phyloP scores from a whole-genome alignment of 176 grass and related monocot species.

The Puya raimondii region DNA sequence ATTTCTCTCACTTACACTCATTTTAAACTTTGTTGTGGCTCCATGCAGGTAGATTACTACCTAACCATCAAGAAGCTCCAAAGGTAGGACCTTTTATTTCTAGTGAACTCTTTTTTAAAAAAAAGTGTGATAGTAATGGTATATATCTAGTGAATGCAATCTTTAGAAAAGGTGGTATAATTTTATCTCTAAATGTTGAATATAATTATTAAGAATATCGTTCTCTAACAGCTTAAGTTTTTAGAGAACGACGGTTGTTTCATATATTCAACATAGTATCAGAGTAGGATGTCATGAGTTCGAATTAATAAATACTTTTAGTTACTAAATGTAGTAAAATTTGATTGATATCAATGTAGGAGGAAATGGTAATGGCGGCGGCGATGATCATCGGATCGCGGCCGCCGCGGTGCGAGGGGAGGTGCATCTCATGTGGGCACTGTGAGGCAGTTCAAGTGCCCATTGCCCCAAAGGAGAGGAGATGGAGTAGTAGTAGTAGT shows the following conservation, averaged over 20 bases:
- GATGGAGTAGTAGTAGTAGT: neutral
- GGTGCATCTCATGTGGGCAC: constrained; percentile 40
- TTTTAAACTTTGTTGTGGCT: neutral
- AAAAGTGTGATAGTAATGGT: neutral
- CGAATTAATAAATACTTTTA: too few species aligned
- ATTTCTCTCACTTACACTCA: too few species aligned
- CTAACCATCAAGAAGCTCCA: constrained; percentile 11
- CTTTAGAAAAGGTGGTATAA: neutral
- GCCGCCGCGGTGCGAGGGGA: constrained; percentile 64
- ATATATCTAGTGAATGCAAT: neutral
- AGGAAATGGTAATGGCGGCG: constrained; percentile 1
- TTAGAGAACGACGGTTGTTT: too few species aligned
- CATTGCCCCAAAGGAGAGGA: constrained; percentile 29
- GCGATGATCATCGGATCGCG: constrained; percentile 45
- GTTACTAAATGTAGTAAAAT: too few species aligned
- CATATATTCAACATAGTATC: too few species aligned
- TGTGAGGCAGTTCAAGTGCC: constrained; percentile 82
- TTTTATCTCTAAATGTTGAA: too few species aligned
- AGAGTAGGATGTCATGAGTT: too few species aligned
- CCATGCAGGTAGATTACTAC: constrained; percentile 23
- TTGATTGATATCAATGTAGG: too few species aligned
- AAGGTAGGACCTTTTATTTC: constrained; percentile 10
- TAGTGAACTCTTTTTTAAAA: neutral
- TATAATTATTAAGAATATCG: too few species aligned
- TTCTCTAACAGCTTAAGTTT: too few species aligned